Conservation (phyloP, 257 asterid species). For the Solanum medicagineum region DNA sequence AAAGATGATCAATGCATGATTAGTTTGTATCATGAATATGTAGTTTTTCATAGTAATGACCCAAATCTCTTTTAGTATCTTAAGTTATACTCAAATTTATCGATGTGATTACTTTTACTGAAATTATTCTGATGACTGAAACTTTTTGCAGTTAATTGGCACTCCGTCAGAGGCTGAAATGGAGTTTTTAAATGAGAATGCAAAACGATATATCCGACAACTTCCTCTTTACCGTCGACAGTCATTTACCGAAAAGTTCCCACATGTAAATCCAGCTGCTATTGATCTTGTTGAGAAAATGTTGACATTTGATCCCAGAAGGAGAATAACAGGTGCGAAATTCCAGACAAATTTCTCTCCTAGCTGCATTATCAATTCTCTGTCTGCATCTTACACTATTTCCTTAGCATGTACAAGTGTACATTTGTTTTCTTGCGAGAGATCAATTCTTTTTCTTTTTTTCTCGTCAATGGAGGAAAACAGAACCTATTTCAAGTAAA, state of each 20-base stretch:
- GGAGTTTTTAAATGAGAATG: conserved; percentile 82
- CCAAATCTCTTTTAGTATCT: not conserved
- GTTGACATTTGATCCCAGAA: conserved; percentile 94
- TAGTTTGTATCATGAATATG: not conserved
- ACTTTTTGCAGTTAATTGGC: conserved; percentile 66
- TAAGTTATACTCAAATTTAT: not conserved
- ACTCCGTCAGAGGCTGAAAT: conserved; percentile 88
- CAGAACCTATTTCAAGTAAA: not conserved
- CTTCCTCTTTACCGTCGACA: conserved; percentile 69
- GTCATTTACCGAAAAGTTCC: conserved; percentile 73
- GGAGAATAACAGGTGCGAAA: conserved; percentile 64
- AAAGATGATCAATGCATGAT: not conserved
- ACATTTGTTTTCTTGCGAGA: not conserved
- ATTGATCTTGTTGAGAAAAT: conserved; percentile 88
- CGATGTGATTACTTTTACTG: not conserved
- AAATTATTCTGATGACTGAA: not conserved
- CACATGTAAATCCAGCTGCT: conserved; percentile 85
- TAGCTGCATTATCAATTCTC: not conserved
- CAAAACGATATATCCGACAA: conserved; percentile 75
- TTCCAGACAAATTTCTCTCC: not conserved
- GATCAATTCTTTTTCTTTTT: not conserved
- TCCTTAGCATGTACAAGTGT: not conserved
- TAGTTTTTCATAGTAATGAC: not conserved
- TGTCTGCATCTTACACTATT: not conserved
- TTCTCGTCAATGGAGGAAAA: not conserved